These are phyloP conservation scores for Eimeria zaria DNA, from an alignment of 169 alveolate genomes.

Conservation along the genomic window DNA sequence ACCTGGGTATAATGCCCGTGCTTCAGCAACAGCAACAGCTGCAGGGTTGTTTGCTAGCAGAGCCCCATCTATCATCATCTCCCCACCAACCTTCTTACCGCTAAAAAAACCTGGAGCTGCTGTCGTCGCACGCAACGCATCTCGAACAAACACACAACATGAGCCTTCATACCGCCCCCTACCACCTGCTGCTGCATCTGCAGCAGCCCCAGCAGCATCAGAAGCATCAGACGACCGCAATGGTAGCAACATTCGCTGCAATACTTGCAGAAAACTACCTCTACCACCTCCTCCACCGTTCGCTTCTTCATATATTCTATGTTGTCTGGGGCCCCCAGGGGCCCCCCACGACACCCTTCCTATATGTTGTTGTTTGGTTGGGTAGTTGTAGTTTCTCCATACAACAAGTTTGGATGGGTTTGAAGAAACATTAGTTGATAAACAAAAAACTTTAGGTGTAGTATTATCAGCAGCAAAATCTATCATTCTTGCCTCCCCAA, in stretches of 20 bases:
- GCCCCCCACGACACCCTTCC: too few species aligned
- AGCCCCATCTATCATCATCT: slow-evolving; percentile 93
- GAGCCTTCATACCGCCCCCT: slow-evolving; percentile 86
- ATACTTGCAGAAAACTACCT: too few species aligned
- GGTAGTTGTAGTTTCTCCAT: slow-evolving; percentile 90
- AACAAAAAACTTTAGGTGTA: slow-evolving; percentile 91
- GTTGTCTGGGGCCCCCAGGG: too few species aligned
- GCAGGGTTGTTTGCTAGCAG: slow-evolving; percentile 93
- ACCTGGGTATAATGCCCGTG: slow-evolving; percentile 89
- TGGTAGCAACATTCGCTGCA: not conserved
- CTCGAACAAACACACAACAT: slow-evolving; percentile 85
- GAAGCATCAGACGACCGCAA: not conserved
- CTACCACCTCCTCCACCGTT: too few species aligned
- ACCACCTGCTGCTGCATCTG: not conserved
- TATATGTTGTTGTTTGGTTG: not conserved
- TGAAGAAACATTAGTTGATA: slow-evolving; percentile 89
- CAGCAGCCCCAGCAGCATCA: not conserved
- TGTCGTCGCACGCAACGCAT: slow-evolving; percentile 93
- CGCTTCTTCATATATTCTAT: too few species aligned
- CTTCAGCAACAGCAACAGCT: slow-evolving; percentile 91
- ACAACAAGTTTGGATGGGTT: slow-evolving; percentile 90
- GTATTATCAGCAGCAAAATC: slow-evolving; percentile 92
- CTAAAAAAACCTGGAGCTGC: slow-evolving; percentile 95
- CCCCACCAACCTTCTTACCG: slow-evolving; percentile 89
- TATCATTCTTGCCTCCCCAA: slow-evolving; percentile 90